Conservation (phyloP, 345 rosid species). For the Toxicodendron radicans region DNA sequence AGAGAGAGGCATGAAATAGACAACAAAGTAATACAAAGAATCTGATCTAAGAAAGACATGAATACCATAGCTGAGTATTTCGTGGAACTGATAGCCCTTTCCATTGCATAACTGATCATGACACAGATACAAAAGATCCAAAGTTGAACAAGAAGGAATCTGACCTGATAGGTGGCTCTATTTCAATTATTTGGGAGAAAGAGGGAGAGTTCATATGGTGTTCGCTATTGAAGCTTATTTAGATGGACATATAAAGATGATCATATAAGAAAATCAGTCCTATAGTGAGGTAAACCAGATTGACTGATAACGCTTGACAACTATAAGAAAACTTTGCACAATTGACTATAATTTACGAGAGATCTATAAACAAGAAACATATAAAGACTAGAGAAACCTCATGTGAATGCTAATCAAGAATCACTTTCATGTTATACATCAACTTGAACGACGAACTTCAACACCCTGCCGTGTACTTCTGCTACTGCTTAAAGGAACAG, state of each 20-base stretch:
- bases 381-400: slow-evolving; percentile 18
- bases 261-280: slow-evolving; percentile 24
- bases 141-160: slow-evolving; percentile 15
- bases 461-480: slow-evolving; percentile 67
- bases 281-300: slow-evolving; percentile 27
- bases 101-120: slow-evolving; percentile 13
- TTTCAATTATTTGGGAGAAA: slow-evolving; percentile 29
- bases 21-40: background rate
- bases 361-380: slow-evolving; percentile 29
- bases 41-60: background rate
- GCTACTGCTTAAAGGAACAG: slow-evolving; percentile 65
- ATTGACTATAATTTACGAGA: slow-evolving; percentile 36
- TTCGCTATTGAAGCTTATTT: slow-evolving; percentile 32
- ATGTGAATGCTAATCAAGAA: slow-evolving; percentile 29
- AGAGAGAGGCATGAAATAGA: background rate
- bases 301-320: slow-evolving; percentile 23
- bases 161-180: slow-evolving; percentile 21
- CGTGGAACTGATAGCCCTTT: slow-evolving; percentile 15
- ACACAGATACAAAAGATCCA: slow-evolving; percentile 16
- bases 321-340: slow-evolving; percentile 31
- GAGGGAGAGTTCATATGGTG: slow-evolving; percentile 8
- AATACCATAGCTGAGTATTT: background rate
- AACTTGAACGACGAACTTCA: slow-evolving; percentile 71
- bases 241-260: slow-evolving; percentile 5
- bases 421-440: slow-evolving; percentile 28